Percentiles rank a stretch among this genome's conserved stretches.
Conservation (phyloP, 148 eudicot genomes). For the Spergularia marina region DNA sequence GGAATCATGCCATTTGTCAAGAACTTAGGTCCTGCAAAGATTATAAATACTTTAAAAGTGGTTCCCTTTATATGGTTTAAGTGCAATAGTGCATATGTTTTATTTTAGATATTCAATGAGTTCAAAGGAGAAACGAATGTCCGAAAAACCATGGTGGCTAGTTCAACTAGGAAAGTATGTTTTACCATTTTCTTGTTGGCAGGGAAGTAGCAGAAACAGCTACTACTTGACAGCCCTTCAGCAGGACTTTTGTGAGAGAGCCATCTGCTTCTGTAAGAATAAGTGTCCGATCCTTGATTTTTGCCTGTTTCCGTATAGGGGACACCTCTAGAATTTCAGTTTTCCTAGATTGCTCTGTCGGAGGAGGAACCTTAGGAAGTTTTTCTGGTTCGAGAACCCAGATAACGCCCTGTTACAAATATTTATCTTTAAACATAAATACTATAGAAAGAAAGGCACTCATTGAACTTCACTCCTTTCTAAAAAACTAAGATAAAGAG, state of each 20-base stretch:
- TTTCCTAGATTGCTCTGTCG: conserved; percentile 50
- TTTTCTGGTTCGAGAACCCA: conserved; percentile 80
- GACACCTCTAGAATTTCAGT: conserved; percentile 68
- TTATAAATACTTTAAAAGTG: too few species aligned
- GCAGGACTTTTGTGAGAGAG: conserved; percentile 47
- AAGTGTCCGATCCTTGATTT: conserved; percentile 62
- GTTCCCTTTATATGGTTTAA: neutral
- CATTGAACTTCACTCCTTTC: neutral
- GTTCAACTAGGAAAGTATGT: neutral
- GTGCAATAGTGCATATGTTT: neutral
- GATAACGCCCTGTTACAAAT: conserved; percentile 53
- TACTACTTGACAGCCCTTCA: conserved; percentile 63
- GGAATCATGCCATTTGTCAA: neutral
- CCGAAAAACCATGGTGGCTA: neutral
- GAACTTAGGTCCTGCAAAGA: neutral
- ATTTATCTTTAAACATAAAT: neutral
- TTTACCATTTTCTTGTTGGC: conserved; percentile 84
- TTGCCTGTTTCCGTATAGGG: conserved; percentile 68
- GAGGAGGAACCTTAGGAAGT: conserved; percentile 45
- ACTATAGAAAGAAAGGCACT: neutral
- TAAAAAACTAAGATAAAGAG: neutral
- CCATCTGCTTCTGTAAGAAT: conserved; percentile 63
- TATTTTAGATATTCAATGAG: neutral
- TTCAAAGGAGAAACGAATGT: neutral
- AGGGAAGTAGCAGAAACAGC: conserved; percentile 82